A percentile compares a stretch with the other conserved stretches of the same genome.
Evolutionary conservation across 176 grass and related monocot species (phyloP).

Genomic region (Cenchrus fungigraminus): DNA sequence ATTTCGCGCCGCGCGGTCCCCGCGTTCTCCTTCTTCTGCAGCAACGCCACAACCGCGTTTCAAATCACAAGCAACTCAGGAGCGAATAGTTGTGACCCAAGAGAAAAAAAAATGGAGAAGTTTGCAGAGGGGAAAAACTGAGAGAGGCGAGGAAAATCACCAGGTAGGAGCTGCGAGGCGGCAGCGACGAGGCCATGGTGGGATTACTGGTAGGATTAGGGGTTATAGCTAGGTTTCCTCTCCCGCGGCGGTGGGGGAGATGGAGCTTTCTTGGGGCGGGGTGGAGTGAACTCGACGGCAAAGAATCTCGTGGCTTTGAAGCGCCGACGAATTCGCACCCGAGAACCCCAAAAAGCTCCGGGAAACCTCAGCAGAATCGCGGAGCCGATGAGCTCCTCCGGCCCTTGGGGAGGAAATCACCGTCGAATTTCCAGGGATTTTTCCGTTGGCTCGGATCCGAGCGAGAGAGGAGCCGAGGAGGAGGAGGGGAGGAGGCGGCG

Average conservation of each 20-base stretch:
- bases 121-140: no score
- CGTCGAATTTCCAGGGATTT: neutral
- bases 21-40: constrained; percentile 82
- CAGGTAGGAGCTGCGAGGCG: constrained; percentile 54
- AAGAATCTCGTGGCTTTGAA: constrained; percentile 51
- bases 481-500: constrained; percentile 10
- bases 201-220: constrained; percentile 41
- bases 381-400: neutral
- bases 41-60: neutral
- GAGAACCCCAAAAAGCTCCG: neutral
- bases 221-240: constrained; percentile 41
- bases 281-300: constrained; percentile 80
- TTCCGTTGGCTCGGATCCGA: constrained; percentile 39
- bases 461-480: neutral
- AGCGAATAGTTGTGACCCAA: neutral
- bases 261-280: constrained; percentile 59
- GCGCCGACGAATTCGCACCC: constrained; percentile 45
- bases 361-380: constrained; percentile 30
- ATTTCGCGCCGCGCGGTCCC: constrained; percentile 42
- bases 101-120: neutral
- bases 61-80: neutral
- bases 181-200: constrained; percentile 49
- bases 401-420: neutral
- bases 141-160: constrained; percentile 33
- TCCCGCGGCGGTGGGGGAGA: constrained; percentile 38